Evolutionary conservation across 2,329 filamentous ascomycete species (phyloP), one percentile per base, ranked within the genome.

Genomic region (Magnaporthiopsis incrustans): DNA sequence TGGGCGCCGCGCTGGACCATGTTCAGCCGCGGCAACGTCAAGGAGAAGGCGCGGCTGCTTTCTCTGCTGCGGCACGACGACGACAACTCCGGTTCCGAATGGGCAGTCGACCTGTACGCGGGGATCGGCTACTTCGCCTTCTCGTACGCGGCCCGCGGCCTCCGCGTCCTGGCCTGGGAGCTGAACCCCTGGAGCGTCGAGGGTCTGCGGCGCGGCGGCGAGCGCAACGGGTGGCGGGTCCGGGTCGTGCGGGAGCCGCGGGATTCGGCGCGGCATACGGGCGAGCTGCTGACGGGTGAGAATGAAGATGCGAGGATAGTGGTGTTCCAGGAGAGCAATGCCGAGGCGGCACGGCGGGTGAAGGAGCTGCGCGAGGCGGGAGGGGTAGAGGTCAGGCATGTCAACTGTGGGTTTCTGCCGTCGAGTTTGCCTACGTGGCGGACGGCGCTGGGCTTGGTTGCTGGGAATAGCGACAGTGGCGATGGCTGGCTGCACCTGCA

Each of bases 41-140:
- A 87, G 62, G 94, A 98, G 76, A 98, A 97, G 73, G 87, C 89
- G 0, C 81, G 94, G 15, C 76, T 97, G 1, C 75, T 96, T 5
- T 73, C 11, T 14, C 35, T 38, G 4, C 77, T 30, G 27, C 33
- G 7, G 7, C 33, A 26, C 14, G 33, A 62, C 57, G 4, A 33
- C 44, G 10, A 11, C 57, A 4, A n/a, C 18, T n/a, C 12, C 30
- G 18, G 22, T 14, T n/a, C 12, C 14, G n/a, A 11, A 4, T 86
- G 82, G 74, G 85, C 88, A 0, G 84, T 96, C 0, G 94, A 98
- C 74, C 78, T 98, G 66, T 97, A 96, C 77, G 91, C 90, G 0
- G 94, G 94, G 0, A 97, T 97, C 68, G 94, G 94, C 6, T 97
- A 97, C 76, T 97, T 98, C 76, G 85, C 89, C 4, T 96, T 97